Base-by-base conservation (phyloP, 768 basidiomycete species). In the Auriscalpium microsporum region DNA sequence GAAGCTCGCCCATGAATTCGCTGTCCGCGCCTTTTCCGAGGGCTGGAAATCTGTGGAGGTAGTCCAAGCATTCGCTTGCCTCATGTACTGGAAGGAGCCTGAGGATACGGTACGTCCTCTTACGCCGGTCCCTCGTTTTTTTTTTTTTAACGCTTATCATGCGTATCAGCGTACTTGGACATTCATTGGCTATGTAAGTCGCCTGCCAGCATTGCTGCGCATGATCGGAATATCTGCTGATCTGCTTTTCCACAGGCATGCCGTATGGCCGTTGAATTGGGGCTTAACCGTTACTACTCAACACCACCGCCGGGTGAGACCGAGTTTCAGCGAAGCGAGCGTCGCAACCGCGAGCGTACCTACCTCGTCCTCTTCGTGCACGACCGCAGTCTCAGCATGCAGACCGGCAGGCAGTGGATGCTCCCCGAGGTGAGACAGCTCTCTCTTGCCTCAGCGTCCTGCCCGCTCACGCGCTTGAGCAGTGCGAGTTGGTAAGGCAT, bases 61-160 rank as follows among this genome's bases (percentile, higher is more conserved):
- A 19, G 87, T 90, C 4, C 93, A 95, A 69, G 89, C 90, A 28
- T 89, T 92, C 67, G 85, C 87, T 17, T 91, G 90, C 63, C 74
- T 94, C 57, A 90, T 86, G 40, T 94, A 94, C 69, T 94, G 90
- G 90, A 86, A 80, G 66, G 88, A 90, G 62, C 87, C 90, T 42
- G 84, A 88, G 59, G 93, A 95, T 62, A 87, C 82, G 54, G 87
- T 87, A 59, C 48, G 79, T 67, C 13, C 69, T 53, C 19, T 40
- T 40, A 42, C n/a, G 16, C 47, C 49, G 54, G 55, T 21, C 21
- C 21, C 21, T 21, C 21, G 21, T 21, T 21, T 21, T 21, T 38
- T 53, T 52, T 45, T 48, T 33, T 52, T 45, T 48, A 28, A 16
- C 19, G 28, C 42, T 28, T 34, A 36, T 57, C 19, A 53, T 50